Evolutionary conservation across 331 rosid species (phyloP).

Genomic region (Malus hybrid): DNA sequence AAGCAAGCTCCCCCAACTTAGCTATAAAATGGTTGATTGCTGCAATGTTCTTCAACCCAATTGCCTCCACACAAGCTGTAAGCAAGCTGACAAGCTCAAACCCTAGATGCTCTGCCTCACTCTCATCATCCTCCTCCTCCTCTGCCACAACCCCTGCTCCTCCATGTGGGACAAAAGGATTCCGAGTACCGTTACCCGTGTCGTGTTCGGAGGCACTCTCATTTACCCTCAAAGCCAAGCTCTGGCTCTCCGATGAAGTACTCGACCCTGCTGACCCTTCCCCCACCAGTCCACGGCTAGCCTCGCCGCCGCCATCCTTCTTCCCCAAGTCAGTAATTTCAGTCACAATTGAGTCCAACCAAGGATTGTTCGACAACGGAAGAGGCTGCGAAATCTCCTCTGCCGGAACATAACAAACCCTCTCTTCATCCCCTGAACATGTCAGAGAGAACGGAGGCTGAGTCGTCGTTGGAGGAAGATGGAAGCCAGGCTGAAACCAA

Average conservation of each 20-base stretch:
- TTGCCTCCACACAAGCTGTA: slow-evolving; percentile 78
- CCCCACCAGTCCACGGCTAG: slow-evolving; percentile 37
- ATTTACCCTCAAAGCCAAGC: slow-evolving; percentile 43
- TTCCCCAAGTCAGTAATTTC: slow-evolving; percentile 64
- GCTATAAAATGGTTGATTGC: slow-evolving; percentile 67
- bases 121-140: slow-evolving; percentile 46
- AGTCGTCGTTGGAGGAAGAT: background rate
- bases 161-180: slow-evolving; percentile 42
- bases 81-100: slow-evolving; percentile 71
- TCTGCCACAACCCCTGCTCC: slow-evolving; percentile 41
- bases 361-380: slow-evolving; percentile 45
- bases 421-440: slow-evolving; percentile 55
- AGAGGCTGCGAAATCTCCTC: slow-evolving; percentile 53
- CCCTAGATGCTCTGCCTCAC: slow-evolving; percentile 49
- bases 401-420: slow-evolving; percentile 60
- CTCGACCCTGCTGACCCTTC: slow-evolving; percentile 49
- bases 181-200: slow-evolving; percentile 59
- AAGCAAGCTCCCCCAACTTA: slow-evolving; percentile 70
- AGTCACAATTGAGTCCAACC: slow-evolving; percentile 58
- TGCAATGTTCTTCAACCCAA: slow-evolving; percentile 53
- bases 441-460: slow-evolving; percentile 43
- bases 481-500: slow-evolving; percentile 46
- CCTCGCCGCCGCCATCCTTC: slow-evolving; percentile 25
- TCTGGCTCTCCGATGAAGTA: slow-evolving; percentile 61
- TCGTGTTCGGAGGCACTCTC: slow-evolving; percentile 53